Evolutionary conservation across 805 yeast genomes (phyloP), one percentile per base, ranked within the genome.

Genomic region (Pichia californica): DNA sequence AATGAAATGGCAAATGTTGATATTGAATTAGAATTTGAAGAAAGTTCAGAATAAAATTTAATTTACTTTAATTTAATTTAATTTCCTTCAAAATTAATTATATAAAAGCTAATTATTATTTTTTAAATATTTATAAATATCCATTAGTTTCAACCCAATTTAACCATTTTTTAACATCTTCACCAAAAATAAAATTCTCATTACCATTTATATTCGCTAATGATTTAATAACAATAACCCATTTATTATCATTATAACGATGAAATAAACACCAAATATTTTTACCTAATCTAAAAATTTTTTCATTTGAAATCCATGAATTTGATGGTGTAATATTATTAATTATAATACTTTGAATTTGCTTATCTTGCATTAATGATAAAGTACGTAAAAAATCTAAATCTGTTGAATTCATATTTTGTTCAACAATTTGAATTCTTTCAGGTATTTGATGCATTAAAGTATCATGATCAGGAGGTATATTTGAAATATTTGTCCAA

Each of bases 401-500:
- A 28, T 18, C 15, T 9, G 18, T 30, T 7, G 16, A 25, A 19
- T 27, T 20, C 14, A 41, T 16, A 23, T 34, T 43, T 38, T 32
- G 36, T 25, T 38, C 46, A 15, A 38, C 23, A 4, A 33, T 10
- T 7, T 28, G 30, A 7, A 36, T 25, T 19, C 39, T 18, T 25
- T 39, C 43, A 5, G 50, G 47, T 10, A 47, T 31, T 30, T 47
- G 48, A 31, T 41, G 32, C 8, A 25, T 20, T 7, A 36, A 26
- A 6, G 40, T 38, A 7, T 44, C 47, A 2, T 32, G 15, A 20
- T 39, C 45, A 7, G 48, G 48, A 2, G 62, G 62, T 8, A 62
- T 61, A 34, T 51, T 51, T 1, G 59, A 59, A 8, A 63, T 36
- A 2, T 62, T 60, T 1, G 62, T 51, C 41, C 54, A 56, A 41